These are phyloP conservation scores for Litchi chinensis DNA, from an alignment of 345 rosid genomes.

Conservation along the genomic window DNA sequence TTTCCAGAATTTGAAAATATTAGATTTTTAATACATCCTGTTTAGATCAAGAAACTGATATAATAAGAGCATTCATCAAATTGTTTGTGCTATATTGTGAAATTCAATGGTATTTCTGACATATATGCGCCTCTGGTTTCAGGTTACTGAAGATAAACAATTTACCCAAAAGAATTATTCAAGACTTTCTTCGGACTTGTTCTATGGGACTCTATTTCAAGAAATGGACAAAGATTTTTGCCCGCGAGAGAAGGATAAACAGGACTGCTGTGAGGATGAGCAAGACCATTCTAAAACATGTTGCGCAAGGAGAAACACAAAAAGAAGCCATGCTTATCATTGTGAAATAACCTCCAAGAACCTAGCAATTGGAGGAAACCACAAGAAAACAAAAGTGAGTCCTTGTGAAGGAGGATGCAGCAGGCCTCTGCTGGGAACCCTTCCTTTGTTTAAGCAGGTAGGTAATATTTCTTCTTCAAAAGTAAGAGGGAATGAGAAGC, in stretches of 20 bases:
- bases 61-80: not conserved
- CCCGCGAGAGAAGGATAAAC: slow-evolving; percentile 5
- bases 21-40: not conserved
- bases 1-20: not conserved
- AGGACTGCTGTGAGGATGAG: not conserved
- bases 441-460: slow-evolving; percentile 20
- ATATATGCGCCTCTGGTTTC: slow-evolving; percentile 3
- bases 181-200: slow-evolving; percentile 9
- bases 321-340: slow-evolving; percentile 14
- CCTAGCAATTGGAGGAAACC: slow-evolving; percentile 16
- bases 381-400: slow-evolving; percentile 25
- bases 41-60: not conserved
- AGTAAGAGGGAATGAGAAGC: slow-evolving; percentile 17
- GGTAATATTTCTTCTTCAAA: slow-evolving; percentile 13
- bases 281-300: not conserved
- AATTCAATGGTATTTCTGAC: not conserved
- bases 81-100: not conserved
- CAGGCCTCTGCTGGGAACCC: slow-evolving; percentile 2
- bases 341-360: slow-evolving; percentile 21
- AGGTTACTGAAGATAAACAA: slow-evolving; percentile 28
- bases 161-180: slow-evolving; percentile 4
- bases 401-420: slow-evolving; percentile 8
- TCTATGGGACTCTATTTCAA: not conserved
- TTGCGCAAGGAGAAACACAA: slow-evolving; percentile 1
- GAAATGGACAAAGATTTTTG: not conserved